phyloP scores from a whole-genome alignment of 2,329 filamentous ascomycete genomes.

The Xylariaceae sp. region DNA sequence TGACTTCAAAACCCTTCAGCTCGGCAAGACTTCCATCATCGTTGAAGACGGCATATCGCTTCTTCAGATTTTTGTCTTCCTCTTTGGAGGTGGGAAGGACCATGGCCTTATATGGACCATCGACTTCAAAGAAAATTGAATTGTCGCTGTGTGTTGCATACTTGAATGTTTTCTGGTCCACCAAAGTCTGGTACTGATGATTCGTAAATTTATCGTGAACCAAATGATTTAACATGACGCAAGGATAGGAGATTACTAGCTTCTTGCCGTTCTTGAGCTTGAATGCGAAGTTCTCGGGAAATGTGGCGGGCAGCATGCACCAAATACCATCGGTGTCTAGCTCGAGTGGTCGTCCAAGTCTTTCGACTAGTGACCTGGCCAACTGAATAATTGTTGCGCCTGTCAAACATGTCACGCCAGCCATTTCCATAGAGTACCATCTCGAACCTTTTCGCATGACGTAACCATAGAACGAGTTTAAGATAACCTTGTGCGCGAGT shows the following conservation, averaged over 20 bases:
- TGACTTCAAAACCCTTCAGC: slow-evolving; percentile 96
- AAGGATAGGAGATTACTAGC: slow-evolving; percentile 93
- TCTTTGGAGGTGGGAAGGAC: slow-evolving; percentile 96
- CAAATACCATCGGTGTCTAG: slow-evolving; percentile 99
- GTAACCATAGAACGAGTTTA: slow-evolving; percentile 99
- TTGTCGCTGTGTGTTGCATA: slow-evolving; percentile 99
- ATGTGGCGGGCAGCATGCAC: slow-evolving; percentile 97
- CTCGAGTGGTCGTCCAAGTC: slow-evolving; percentile 89
- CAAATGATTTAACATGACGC: slow-evolving; percentile 97
- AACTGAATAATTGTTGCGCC: slow-evolving; percentile 97
- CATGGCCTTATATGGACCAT: slow-evolving; percentile 98
- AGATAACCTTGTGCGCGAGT: slow-evolving; percentile 96
- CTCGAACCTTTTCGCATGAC: slow-evolving; percentile 99
- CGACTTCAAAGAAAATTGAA: slow-evolving; percentile 99
- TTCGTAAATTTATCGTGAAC: slow-evolving; percentile 96
- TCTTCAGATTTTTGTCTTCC: slow-evolving; percentile 99
- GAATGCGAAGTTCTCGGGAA: slow-evolving; percentile 95
- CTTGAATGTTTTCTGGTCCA: slow-evolving; percentile 78
- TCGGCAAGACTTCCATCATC: slow-evolving; percentile 95
- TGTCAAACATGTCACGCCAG: slow-evolving; percentile 95
- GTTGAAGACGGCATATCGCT: slow-evolving; percentile 98
- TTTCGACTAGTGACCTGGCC: slow-evolving; percentile 89
- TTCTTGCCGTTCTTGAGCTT: slow-evolving; percentile 97
- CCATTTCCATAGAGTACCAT: slow-evolving; percentile 99
- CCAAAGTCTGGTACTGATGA: slow-evolving; percentile 91